Base-by-base conservation (phyloP, 495 filamentous ascomycete species). In the Penicillium bialowiezense region DNA sequence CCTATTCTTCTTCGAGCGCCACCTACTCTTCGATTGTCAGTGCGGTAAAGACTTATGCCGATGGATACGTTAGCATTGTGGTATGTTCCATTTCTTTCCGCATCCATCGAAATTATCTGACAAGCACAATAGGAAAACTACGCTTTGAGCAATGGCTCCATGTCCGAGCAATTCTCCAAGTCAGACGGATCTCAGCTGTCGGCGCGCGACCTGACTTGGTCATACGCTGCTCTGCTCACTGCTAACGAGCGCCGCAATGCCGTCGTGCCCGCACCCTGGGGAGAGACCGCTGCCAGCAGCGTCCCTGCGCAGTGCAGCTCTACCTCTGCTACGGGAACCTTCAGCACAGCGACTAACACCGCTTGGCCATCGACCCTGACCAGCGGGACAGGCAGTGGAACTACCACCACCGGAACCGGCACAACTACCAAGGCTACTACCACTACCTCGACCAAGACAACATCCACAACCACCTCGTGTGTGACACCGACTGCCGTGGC, bases 161-260 rank as follows among this genome's bases (percentile, higher is more conserved):
- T 87, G 10, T 63, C 78, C 9, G 85, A 88, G 61, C 84, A 88
- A 55, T 87, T 71, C 52, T 68, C 75, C 58, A 75, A 73, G 47
- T 58, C 65, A 35, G 65, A 61, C 42, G 84, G 84, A 35, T 42
- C 51, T 0, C 76, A 75, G 8, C 50, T 80, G n/a, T 81, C 79
- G 1, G 85, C 84, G 7, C 49, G 68, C 10, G 71, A 81, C 33
- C 56, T 80, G 9, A 78, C 78, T 33, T 80, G 76, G 76, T 78
- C 75, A 0, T 81, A 78, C 41, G 76, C 75, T 2, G 69, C 72
- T 0, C 64, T 81, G 12, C 56, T 81, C 14, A 74, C 63, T 3
- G 80, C 79, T 33, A 70, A 77, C 19, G 73, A 78, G 24, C 51
- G 79, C 62, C 57, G 69, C 56, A 51, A 74, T 60, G 37, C 74